Evolutionary conservation across 768 basidiomycete species (phyloP).

Genomic region (Tephrocybe sp.): DNA sequence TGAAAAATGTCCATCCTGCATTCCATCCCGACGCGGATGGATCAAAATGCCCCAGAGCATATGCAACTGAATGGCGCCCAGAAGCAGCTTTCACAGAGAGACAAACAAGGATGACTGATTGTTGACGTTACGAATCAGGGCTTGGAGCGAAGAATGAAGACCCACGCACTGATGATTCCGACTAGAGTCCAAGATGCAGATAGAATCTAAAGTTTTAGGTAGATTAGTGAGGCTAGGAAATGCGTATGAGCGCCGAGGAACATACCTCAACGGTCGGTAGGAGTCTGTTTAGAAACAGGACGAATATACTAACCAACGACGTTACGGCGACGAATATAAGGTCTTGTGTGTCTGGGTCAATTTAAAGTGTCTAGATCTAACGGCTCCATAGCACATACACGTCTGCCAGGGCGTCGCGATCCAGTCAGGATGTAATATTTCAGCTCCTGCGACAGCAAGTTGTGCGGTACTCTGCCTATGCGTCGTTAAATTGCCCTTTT

Average conservation of each 20-base stretch:
- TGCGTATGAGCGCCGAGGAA: not conserved
- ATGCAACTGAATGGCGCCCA: conserved; percentile 52
- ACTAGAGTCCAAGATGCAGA: conserved; percentile 63
- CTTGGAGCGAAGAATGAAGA: not conserved
- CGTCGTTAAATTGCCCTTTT: no score
- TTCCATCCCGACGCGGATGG: conserved; percentile 63
- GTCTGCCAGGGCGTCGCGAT: conserved; percentile 58
- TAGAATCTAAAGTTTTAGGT: conserved; percentile 33
- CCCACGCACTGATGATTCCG: conserved; percentile 43
- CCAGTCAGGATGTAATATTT: conserved; percentile 59
- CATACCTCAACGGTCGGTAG: conserved; percentile 48
- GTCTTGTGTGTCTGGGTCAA: conserved; percentile 27
- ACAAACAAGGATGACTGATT: conserved; percentile 49
- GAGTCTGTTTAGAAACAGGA: conserved; percentile 53
- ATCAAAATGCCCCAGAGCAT: conserved; percentile 57
- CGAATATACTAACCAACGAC: conserved; percentile 42
- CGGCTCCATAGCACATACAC: conserved; percentile 32
- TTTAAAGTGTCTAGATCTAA: not conserved
- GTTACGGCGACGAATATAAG: conserved; percentile 57
- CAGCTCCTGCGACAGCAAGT: conserved; percentile 54
- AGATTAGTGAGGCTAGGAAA: not conserved
- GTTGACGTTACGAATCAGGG: not conserved
- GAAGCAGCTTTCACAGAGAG: conserved; percentile 55
- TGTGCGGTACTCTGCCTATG: conserved; percentile 50
- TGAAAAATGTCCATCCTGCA: conserved; percentile 67